A percentile compares a stretch with the other conserved stretches of the same genome.
Evolutionary conservation across 495 filamentous ascomycete genomes (phyloP).

Genomic region (Lasiosphaeris hirsuta): DNA sequence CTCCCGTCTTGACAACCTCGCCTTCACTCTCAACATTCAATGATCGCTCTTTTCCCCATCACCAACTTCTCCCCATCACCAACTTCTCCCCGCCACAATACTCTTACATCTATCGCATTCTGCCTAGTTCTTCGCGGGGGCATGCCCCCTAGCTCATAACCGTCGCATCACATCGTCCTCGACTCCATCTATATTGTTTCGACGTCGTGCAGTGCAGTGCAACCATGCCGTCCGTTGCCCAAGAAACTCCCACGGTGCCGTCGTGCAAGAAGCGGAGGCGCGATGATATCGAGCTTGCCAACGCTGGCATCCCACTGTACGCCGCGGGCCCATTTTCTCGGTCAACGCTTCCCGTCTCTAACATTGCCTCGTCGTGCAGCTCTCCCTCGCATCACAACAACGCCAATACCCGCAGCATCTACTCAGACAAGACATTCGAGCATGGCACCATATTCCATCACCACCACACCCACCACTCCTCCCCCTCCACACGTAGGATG

Average conservation of each 20-base stretch:
- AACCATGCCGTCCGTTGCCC: slow-evolving; percentile 33
- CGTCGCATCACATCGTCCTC: not conserved
- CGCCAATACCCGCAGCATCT: slow-evolving; percentile 9
- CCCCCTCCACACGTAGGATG: slow-evolving; percentile 25
- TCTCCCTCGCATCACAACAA: not conserved
- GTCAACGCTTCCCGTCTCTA: too few species aligned
- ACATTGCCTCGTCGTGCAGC: too few species aligned
- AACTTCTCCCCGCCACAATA: not conserved
- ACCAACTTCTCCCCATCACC: not conserved
- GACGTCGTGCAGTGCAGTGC: not conserved
- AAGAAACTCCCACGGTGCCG: slow-evolving; percentile 24
- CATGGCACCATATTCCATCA: slow-evolving; percentile 13
- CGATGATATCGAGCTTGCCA: slow-evolving; percentile 28
- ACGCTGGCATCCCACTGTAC: not conserved
- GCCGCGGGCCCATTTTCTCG: too few species aligned
- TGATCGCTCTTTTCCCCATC: not conserved
- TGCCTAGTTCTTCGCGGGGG: not conserved
- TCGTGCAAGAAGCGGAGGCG: slow-evolving; percentile 41
- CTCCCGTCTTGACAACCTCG: not conserved
- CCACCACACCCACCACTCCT: slow-evolving; percentile 14
- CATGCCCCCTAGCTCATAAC: too few species aligned
- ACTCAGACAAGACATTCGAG: slow-evolving; percentile 9
- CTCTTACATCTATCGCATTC: not conserved
- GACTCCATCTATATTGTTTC: not conserved
- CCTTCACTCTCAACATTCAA: slow-evolving; percentile 2